Conservation (phyloP, 1,284 basidiomycete species). For the Cryptococcus sp. region DNA sequence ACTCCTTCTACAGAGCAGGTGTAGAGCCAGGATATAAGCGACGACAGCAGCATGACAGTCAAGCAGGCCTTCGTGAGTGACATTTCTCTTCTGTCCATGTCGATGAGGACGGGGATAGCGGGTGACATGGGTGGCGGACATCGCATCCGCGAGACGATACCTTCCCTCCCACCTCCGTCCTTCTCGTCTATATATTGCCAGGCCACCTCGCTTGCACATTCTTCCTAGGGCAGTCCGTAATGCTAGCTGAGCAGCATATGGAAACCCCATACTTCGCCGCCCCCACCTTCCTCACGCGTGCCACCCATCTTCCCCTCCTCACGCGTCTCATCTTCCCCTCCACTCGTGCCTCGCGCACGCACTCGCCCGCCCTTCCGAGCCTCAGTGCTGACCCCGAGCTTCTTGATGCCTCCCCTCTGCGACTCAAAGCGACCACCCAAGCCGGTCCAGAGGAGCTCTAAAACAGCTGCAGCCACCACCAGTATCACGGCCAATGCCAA, state of each 20-base stretch:
- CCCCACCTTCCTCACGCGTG: not conserved
- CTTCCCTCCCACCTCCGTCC: not conserved
- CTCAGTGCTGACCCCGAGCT: not conserved
- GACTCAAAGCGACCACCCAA: constrained; percentile 4
- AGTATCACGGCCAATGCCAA: not conserved
- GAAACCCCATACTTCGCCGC: not conserved
- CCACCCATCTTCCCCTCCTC: not conserved
- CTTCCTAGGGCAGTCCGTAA: too few species aligned
- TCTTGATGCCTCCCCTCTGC: not conserved
- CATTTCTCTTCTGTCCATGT: not conserved
- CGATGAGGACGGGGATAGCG: too few species aligned
- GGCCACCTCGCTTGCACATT: too few species aligned
- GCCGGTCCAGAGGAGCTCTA: constrained; percentile 1
- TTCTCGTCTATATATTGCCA: too few species aligned
- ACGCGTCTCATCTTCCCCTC: not conserved
- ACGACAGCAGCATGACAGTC: not conserved
- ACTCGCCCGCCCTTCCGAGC: not conserved
- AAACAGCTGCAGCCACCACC: not conserved
- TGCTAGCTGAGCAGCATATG: too few species aligned
- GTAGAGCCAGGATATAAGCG: too few species aligned
- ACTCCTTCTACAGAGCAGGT: not conserved
- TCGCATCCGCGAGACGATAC: too few species aligned
- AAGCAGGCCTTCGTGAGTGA: constrained; percentile 10
- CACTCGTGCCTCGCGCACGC: not conserved
- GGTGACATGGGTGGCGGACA: not conserved